Evolutionary conservation across 306 rosid species (phyloP), one percentile per base, ranked within the genome.

Genomic region (Malus sylvestris): DNA sequence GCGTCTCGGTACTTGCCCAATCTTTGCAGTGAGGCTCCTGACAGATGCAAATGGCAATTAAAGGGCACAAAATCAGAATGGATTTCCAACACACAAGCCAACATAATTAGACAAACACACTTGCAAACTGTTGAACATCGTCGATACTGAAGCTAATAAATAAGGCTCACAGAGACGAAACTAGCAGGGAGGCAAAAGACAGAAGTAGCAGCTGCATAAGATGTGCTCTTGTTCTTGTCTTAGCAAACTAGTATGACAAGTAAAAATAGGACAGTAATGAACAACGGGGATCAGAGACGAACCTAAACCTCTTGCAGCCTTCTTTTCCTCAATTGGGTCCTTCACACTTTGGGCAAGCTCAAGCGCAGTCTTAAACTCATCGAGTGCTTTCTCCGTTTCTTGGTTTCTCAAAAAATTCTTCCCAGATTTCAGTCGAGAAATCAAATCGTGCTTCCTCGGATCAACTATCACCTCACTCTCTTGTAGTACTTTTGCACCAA

Each of bases 251-350:
- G 22, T 46, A 40, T 52, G 20, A 29, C 6, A 22, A 10, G 62
- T 58, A 6, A 35, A 35, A 35, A 35, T 6, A 35, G 40, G 40
- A 75, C 14, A 66, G 60, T 38, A 13, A 79, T 15, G 52, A 71
- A 18, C 61, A 30, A 40, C 78, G 15, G 69, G 74, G 62, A 40
- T 81, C 12, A 30, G 52, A 59, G 53, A 84, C 93, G 70, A 63
- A 95, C 99, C 99, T 89, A 95, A 76, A 70, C 99, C 99, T 81
- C 99, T 88, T 1, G 97, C 97, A 52, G 99, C 99, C 67, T 95
- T 95, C 86, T 95, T 95, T 87, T 92, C 99, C 84, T 90, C 93
- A 23, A 75, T 86, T 64, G 99, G 88, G 83, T 95, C 99, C 49
- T 86, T 80, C 60, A 92, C 66, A 78, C 38, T 81, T 80, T 84